Percentiles rank a stretch among this genome's conserved stretches.
Conservation (phyloP, 331 rosid species). For the Saraca asoca region DNA sequence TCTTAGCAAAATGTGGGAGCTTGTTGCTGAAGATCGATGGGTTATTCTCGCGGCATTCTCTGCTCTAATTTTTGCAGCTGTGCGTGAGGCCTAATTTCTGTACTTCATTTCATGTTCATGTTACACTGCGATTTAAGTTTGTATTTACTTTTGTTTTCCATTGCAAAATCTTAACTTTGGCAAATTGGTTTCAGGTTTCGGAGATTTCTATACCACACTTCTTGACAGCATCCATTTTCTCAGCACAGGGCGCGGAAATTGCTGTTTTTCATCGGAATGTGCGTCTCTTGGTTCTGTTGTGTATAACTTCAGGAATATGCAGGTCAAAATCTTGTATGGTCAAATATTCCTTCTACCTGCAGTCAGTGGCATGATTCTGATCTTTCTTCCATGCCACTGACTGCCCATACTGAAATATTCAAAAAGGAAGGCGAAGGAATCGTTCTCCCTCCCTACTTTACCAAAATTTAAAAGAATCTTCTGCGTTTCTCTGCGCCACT, state of each 20-base stretch:
- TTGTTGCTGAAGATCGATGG: constrained; percentile 82
- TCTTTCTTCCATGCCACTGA: background rate
- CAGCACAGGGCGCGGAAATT: constrained; percentile 77
- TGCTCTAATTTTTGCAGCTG: constrained; percentile 81
- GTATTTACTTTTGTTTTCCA: constrained; percentile 4
- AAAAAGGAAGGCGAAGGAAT: background rate
- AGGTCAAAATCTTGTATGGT: constrained; percentile 99
- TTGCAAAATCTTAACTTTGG: background rate
- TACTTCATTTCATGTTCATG: constrained; percentile 1
- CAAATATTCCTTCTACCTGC: constrained; percentile 57
- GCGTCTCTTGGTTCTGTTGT: constrained; percentile 65
- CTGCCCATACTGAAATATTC: constrained; percentile 3
- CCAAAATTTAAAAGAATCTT: constrained; percentile 2
- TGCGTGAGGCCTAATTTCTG: constrained; percentile 27
- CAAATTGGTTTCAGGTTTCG: constrained; percentile 59
- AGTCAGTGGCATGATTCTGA: background rate
- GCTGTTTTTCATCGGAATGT: constrained; percentile 74
- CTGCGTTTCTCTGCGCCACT: background rate
- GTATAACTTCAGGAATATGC: constrained; percentile 87
- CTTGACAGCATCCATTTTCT: constrained; percentile 82
- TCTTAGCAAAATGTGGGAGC: constrained; percentile 76
- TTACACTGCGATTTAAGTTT: background rate
- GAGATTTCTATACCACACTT: constrained; percentile 89
- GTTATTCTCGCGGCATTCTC: constrained; percentile 75
- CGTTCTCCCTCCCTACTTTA: background rate